Conservation (phyloP, 768 basidiomycete species). For the Infundibulicybe gibba region DNA sequence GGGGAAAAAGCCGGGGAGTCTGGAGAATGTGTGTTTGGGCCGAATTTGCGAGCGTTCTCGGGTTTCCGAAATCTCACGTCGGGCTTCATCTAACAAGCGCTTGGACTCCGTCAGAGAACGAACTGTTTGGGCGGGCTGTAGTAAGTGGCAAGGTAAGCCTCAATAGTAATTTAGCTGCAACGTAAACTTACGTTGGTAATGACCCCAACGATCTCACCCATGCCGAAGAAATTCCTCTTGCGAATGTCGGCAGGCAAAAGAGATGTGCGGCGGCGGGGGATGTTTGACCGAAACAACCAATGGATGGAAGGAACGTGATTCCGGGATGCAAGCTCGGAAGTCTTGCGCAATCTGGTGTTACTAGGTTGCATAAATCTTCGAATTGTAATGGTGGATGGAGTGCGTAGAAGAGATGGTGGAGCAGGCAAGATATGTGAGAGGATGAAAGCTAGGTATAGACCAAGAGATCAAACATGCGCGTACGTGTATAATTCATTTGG, state of each 20-base stretch:
- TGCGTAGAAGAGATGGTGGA: neutral
- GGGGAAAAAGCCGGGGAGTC: conserved; percentile 70
- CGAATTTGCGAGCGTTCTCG: conserved; percentile 63
- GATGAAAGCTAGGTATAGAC: conserved; percentile 5
- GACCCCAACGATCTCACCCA: conserved; percentile 76
- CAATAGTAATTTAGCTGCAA: conserved; percentile 2
- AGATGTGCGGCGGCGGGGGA: conserved; percentile 61
- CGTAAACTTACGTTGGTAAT: conserved; percentile 59
- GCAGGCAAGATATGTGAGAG: neutral
- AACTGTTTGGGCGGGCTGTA: conserved; percentile 75
- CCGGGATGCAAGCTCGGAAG: conserved; percentile 14
- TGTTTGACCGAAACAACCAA: conserved; percentile 75
- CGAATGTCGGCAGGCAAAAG: conserved; percentile 57
- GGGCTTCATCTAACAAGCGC: conserved; percentile 72
- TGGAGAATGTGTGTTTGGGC: conserved; percentile 74
- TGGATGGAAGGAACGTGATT: conserved; percentile 43
- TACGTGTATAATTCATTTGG: conserved; percentile 13
- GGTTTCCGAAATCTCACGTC: conserved; percentile 68
- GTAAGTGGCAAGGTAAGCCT: conserved; percentile 3
- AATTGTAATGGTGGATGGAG: neutral
- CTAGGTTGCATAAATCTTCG: neutral
- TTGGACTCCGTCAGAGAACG: conserved; percentile 78
- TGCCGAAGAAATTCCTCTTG: conserved; percentile 73
- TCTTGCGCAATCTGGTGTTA: conserved; percentile 22
- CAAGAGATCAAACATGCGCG: conserved; percentile 12